These are phyloP conservation scores for Colletotrichum sp. DNA, from an alignment of 2,329 filamentous ascomycete species.

Conservation along the genomic window DNA sequence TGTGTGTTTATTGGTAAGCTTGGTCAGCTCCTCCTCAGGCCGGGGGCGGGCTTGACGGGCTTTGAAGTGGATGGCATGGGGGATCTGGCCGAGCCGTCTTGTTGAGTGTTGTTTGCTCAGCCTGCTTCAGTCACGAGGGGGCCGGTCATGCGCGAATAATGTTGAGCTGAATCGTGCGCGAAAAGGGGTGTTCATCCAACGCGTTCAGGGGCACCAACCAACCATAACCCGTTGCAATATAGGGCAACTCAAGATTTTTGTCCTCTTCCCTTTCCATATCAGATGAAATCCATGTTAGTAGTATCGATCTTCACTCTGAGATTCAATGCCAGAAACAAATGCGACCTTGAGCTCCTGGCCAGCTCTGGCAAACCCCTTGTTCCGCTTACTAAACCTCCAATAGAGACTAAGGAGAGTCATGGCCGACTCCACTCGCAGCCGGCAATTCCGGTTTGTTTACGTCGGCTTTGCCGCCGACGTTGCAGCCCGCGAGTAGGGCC, in stretches of 20 bases:
- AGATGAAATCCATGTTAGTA: not conserved
- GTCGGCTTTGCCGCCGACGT: conserved; percentile 4
- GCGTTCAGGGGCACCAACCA: not conserved
- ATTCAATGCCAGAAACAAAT: not conserved
- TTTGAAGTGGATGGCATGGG: not conserved
- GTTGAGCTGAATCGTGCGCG: not conserved
- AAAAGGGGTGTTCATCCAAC: not conserved
- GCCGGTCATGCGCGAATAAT: not conserved
- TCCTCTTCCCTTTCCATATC: not conserved
- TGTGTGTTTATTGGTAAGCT: not conserved
- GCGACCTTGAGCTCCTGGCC: not conserved
- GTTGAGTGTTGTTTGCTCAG: not conserved
- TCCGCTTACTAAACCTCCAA: not conserved
- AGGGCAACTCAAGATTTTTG: not conserved
- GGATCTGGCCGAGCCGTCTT: not conserved
- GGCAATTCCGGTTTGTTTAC: conserved; percentile 8
- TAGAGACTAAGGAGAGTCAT: not conserved
- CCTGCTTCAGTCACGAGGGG: not conserved
- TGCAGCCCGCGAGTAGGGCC: not conserved
- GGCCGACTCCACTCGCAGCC: not conserved
- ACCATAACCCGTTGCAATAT: not conserved
- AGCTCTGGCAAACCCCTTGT: not conserved
- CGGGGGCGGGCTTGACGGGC: not conserved
- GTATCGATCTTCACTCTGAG: not conserved
- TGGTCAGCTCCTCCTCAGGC: not conserved